These are phyloP conservation scores for Aspergillaceae sp. DNA, from an alignment of 2,329 filamentous ascomycete genomes.

Conservation along the genomic window DNA sequence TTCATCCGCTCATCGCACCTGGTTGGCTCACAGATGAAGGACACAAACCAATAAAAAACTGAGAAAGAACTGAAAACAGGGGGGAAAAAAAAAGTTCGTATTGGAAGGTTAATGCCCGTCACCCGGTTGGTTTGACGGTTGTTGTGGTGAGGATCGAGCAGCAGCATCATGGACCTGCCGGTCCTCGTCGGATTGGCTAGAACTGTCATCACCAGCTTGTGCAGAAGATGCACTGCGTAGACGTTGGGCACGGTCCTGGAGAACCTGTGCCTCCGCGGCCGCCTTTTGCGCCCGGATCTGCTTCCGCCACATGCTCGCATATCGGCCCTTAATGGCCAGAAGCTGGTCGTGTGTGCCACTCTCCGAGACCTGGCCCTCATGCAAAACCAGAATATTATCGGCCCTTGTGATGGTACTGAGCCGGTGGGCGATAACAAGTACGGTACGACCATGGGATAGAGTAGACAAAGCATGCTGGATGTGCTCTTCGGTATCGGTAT, in stretches of 20 bases:
- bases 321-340: conserved; percentile 60
- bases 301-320: conserved; percentile 81
- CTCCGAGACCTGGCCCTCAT: conserved; percentile 68
- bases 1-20: background rate
- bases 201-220: conserved; percentile 37
- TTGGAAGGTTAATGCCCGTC: background rate
- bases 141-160: conserved; percentile 4
- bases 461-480: conserved; percentile 80
- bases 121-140: conserved; percentile 49
- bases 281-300: conserved; percentile 72
- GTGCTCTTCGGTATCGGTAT: conserved; percentile 86
- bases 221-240: conserved; percentile 34
- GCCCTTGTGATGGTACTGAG: conserved; percentile 78
- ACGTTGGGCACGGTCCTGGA: conserved; percentile 36
- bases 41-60: too few relatives aligned
- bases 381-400: conserved; percentile 73
- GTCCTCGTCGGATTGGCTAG: conserved; percentile 43
- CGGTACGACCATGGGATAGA: conserved; percentile 75
- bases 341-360: conserved; percentile 71
- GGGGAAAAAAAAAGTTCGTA: background rate
- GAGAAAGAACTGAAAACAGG: background rate
- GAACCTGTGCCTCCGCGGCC: conserved; percentile 48
- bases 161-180: conserved; percentile 18
- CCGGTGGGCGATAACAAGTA: conserved; percentile 90
- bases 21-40: background rate